phyloP scores from a whole-genome alignment of 495 filamentous ascomycete genomes.

The Talaromyces proteolyticus region DNA sequence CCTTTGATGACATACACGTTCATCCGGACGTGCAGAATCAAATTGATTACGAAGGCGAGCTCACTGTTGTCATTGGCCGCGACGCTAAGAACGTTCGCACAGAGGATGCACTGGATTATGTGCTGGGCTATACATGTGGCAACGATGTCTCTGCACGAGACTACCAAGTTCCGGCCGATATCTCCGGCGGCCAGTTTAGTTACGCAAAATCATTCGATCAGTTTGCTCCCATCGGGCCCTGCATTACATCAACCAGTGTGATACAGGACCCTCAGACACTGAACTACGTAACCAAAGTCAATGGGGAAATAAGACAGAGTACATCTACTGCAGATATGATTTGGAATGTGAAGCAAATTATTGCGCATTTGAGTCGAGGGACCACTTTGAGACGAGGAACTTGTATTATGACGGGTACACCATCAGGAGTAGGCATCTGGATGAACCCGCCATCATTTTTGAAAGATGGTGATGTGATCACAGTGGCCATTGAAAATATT shows the following conservation, averaged over 20 bases:
- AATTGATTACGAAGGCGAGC: conserved; percentile 68
- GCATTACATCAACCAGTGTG: conserved; percentile 49
- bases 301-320: conserved; percentile 59
- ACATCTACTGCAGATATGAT: conserved; percentile 62
- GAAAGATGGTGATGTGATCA: conserved; percentile 45
- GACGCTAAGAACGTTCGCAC: conserved; percentile 54
- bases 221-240: conserved; percentile 70
- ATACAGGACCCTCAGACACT: conserved; percentile 48
- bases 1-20: conserved; percentile 51
- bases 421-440: conserved; percentile 9
- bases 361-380: conserved; percentile 60
- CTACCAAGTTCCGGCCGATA: conserved; percentile 60
- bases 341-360: conserved; percentile 57
- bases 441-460: conserved; percentile 18
- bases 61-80: conserved; percentile 62
- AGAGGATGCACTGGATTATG: conserved; percentile 56
- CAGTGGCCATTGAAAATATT: conserved; percentile 36
- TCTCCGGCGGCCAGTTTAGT: conserved; percentile 48
- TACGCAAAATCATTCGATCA: conserved; percentile 69
- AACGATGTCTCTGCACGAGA: conserved; percentile 70
- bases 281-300: conserved; percentile 54
- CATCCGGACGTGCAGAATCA: conserved; percentile 37
- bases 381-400: conserved; percentile 64
- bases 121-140: conserved; percentile 65
- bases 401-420: conserved; percentile 68